Conservation (phyloP, 176 grass and related monocot genomes). For the Aegilops speltoides region DNA sequence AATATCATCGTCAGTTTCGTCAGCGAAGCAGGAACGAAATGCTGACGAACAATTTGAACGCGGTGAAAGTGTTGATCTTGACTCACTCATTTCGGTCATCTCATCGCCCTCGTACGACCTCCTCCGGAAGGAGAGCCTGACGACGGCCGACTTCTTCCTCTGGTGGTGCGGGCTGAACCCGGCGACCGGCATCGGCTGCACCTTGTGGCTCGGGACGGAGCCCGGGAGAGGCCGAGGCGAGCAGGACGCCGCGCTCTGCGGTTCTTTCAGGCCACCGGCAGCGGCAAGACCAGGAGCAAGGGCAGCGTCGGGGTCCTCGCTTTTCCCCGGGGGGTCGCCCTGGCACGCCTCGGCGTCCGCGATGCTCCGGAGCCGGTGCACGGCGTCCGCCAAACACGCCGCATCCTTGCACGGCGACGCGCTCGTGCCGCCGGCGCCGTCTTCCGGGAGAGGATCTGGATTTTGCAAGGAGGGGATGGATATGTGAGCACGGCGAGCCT, state of each 20-base stretch:
- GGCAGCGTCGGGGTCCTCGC: background rate
- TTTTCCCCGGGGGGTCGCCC: slow-evolving; percentile 3
- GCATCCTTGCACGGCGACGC: slow-evolving; percentile 25
- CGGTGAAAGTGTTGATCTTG: background rate
- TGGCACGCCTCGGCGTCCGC: slow-evolving; percentile 38
- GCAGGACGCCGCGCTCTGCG: slow-evolving; percentile 31
- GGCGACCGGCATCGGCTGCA: slow-evolving; percentile 56
- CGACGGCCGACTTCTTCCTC: slow-evolving; percentile 81
- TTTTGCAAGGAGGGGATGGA: background rate
- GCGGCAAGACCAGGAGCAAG: background rate
- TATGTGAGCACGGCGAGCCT: background rate
- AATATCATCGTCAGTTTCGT: background rate
- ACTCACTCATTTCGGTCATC: slow-evolving; percentile 85
- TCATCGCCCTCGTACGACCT: slow-evolving; percentile 95
- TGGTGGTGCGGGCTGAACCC: slow-evolving; percentile 52
- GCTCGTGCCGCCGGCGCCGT: slow-evolving; percentile 19
- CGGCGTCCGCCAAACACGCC: slow-evolving; percentile 21
- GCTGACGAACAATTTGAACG: background rate
- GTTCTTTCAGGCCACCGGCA: slow-evolving; percentile 1
- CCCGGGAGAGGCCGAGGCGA: slow-evolving; percentile 49
- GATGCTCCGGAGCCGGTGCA: slow-evolving; percentile 42
- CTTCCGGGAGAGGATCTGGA: slow-evolving; percentile 47
- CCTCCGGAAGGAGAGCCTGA: slow-evolving; percentile 73
- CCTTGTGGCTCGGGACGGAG: slow-evolving; percentile 51
- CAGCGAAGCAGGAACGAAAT: background rate